These are phyloP conservation scores for Acrodontium crateriforme DNA, from an alignment of 2,329 filamentous ascomycete species.

Conservation along the genomic window DNA sequence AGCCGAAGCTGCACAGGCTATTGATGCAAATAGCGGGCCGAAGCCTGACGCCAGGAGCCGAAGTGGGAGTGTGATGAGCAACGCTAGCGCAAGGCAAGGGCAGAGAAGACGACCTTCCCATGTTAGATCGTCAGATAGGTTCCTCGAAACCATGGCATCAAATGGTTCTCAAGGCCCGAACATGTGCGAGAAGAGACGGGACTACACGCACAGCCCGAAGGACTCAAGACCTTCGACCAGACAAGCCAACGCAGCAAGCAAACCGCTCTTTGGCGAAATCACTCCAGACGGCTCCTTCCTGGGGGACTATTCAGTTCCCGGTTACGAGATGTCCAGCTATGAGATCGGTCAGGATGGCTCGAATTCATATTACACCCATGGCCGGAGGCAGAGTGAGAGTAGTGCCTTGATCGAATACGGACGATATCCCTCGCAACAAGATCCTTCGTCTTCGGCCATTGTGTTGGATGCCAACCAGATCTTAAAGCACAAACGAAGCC, in stretches of 20 bases:
- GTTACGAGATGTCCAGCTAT: too few relatives aligned
- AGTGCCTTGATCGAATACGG: constrained; percentile 41
- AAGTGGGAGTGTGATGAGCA: too few relatives aligned
- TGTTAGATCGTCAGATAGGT: constrained; percentile 13
- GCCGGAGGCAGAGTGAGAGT: constrained; percentile 61
- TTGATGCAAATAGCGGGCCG: constrained; percentile 11
- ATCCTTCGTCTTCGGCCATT: constrained; percentile 12
- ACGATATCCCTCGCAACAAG: constrained; percentile 40
- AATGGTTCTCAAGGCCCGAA: too few relatives aligned
- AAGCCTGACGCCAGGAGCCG: too few relatives aligned
- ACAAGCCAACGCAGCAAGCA: too few relatives aligned
- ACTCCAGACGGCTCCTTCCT: constrained; percentile 43
- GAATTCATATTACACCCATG: too few relatives aligned
- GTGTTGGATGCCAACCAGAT: constrained; percentile 9
- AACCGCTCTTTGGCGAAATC: constrained; percentile 64
- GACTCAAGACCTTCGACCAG: too few relatives aligned
- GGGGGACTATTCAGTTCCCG: constrained; percentile 19
- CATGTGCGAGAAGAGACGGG: too few relatives aligned
- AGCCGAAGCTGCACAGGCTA: constrained; percentile 8
- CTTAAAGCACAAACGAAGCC: constrained; percentile 20
- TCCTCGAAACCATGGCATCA: too few relatives aligned
- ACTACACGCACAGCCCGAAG: too few relatives aligned
- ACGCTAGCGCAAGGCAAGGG: constrained; percentile 13
- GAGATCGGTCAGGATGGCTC: too few relatives aligned
- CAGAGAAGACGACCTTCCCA: constrained; percentile 14